Base-by-base conservation (phyloP, 2,329 filamentous ascomycete genomes). In the Grosmannia huntii region DNA sequence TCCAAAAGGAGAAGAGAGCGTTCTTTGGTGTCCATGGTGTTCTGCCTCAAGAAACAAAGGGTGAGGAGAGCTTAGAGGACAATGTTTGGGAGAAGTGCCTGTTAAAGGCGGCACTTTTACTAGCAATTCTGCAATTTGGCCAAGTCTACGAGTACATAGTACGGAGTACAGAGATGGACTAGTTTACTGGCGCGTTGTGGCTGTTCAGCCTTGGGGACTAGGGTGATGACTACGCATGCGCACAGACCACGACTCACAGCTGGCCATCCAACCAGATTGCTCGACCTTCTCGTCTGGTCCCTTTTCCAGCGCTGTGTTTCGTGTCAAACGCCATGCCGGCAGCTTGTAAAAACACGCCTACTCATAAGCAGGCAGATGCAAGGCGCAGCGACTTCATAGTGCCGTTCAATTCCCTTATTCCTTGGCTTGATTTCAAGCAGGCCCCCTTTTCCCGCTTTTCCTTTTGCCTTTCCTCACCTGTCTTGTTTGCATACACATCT, bases 1-100 rank as follows among this genome's bases (percentile, higher is more conserved):
- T 81, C 77, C 65, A 82, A 64, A 65, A 75, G 64, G 55, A 70
- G 63, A 59, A 69, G 67, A 58, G 31, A 10, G 10, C 3, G 10
- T 14, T 57, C 52, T 41, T 41, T 76, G 67, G 62, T 66, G 65
- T 55, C 58, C 61, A 61, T 59, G 56, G 57, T 16, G 38, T 9
- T 57, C 21, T 36, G 27, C 33, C 16, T 44, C n/a, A 23, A 53
- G n/a, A 23, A 4, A 12, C 7, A 11, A 36, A 38, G 19, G 31
- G 9, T 5, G 31, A 23, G 3, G 16, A 27, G 16, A 19, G 25
- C 25, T 7, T 36, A 53, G 28, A 38, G n/a, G n/a, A n/a, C 5
- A 27, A 19, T 3, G 27, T 16, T 21, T 4, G 52, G 12, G 16
- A 38, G 36, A 41, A 16, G 16, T 19, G 41, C 16, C 3, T 41